Percentiles rank a stretch among this genome's conserved stretches.
Evolutionary conservation across 1,284 basidiomycete species (phyloP).

Genomic region (Entoloma clypeatum): DNA sequence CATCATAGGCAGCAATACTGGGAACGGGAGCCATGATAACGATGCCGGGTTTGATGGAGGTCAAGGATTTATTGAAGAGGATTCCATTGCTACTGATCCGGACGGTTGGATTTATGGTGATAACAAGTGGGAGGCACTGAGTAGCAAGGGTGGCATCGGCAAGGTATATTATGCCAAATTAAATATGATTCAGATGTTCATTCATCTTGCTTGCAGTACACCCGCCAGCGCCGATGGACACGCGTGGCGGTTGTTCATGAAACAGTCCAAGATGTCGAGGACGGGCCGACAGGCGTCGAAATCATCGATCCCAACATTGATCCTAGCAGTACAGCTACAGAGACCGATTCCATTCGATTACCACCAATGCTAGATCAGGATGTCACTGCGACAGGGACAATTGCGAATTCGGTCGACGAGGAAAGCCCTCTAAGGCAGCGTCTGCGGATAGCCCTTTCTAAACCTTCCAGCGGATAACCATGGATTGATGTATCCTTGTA

Average conservation of each 20-base stretch:
- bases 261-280: conserved; percentile 54
- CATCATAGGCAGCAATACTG: conserved; percentile 11
- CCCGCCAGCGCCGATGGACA: conserved; percentile 80
- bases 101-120: conserved; percentile 96
- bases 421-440: conserved; percentile 23
- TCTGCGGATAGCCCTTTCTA: conserved; percentile 22
- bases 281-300: conserved; percentile 32
- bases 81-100: conserved; percentile 62
- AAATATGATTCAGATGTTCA: conserved; percentile 4
- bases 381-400: conserved; percentile 14
- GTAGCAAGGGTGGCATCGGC: conserved; percentile 78
- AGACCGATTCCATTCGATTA: no score
- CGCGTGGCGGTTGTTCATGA: conserved; percentile 78
- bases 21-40: conserved; percentile 10
- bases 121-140: conserved; percentile 90
- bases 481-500: no score
- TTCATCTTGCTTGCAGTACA: conserved; percentile 51
- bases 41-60: conserved; percentile 21
- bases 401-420: conserved; percentile 11
- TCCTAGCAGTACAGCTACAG: no score
- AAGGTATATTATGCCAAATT: conserved; percentile 43
- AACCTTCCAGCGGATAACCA: conserved; percentile 17
- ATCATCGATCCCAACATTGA: conserved; percentile 9
- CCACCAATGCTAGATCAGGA: conserved; percentile 9
- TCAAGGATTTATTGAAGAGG: conserved; percentile 27